phyloP scores from a whole-genome alignment of 2,329 filamentous ascomycete species.

The Lasiodiplodia sp. region DNA sequence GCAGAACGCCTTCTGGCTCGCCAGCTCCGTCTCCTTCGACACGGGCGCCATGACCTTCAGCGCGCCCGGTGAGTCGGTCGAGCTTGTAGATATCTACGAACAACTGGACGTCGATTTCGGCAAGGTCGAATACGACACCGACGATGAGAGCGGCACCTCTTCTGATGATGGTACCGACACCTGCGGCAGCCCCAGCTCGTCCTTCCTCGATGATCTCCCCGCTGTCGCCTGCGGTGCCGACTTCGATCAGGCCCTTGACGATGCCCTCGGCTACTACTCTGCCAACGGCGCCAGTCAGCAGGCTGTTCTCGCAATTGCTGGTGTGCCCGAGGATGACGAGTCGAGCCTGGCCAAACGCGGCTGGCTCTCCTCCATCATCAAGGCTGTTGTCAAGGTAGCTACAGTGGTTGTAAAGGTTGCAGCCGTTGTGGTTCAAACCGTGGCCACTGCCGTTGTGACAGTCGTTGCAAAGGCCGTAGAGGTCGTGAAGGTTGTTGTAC shows the following conservation, averaged over 20 bases:
- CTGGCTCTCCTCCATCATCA: background rate
- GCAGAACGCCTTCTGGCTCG: slow-evolving; percentile 31
- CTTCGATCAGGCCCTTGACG: slow-evolving; percentile 30
- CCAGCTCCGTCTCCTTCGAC: slow-evolving; percentile 30
- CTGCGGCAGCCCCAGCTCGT: slow-evolving; percentile 25
- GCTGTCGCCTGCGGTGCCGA: slow-evolving; percentile 29
- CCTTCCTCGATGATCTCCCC: slow-evolving; percentile 26
- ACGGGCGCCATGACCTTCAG: slow-evolving; percentile 20
- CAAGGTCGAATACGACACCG: slow-evolving; percentile 1
- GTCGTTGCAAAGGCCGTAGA: slow-evolving; percentile 19
- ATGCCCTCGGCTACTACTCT: slow-evolving; percentile 31
- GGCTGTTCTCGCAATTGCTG: slow-evolving; percentile 21
- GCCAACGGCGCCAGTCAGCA: slow-evolving; percentile 13
- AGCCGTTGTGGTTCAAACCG: slow-evolving; percentile 11
- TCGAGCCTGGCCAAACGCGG: slow-evolving; percentile 13
- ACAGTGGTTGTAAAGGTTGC: background rate
- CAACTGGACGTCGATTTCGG: slow-evolving; percentile 29
- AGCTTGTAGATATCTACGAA: slow-evolving; percentile 23
- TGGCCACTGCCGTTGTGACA: background rate
- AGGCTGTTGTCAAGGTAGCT: background rate
- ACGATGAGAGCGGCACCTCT: background rate
- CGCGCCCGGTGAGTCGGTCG: slow-evolving; percentile 24
- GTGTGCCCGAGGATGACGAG: background rate
- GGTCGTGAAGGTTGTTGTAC: background rate
- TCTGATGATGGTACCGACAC: background rate